Conservation (phyloP, 139 green algal genomes). For the Chlamydomonas eustigma region DNA sequence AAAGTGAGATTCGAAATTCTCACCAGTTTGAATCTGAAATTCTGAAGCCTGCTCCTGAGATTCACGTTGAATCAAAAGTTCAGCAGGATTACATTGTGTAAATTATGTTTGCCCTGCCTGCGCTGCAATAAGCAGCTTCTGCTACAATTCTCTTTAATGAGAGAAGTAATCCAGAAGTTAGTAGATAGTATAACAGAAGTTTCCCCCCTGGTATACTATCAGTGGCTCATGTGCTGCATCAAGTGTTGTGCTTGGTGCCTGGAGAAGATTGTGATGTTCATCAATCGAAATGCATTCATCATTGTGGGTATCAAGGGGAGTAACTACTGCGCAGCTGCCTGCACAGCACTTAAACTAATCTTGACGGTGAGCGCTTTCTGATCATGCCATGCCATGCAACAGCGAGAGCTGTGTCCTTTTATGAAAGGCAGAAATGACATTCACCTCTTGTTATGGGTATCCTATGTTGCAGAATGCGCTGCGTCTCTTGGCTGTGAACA, state of each 20-base stretch:
- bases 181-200: too few relatives aligned
- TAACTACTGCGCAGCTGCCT: constrained; percentile 51
- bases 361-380: constrained; percentile 17
- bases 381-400: background rate
- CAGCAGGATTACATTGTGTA: too few relatives aligned
- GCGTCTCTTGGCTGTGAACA: constrained; percentile 67
- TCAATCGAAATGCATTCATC: constrained; percentile 88
- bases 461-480: constrained; percentile 61
- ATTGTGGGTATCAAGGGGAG: constrained; percentile 59
- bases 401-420: background rate
- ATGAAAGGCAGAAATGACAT: background rate
- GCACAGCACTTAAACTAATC: constrained; percentile 48
- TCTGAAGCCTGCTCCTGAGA: too few relatives aligned
- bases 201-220: background rate
- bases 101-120: too few relatives aligned
- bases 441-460: background rate
- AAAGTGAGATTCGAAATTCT: background rate
- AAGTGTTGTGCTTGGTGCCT: constrained; percentile 70
- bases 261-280: constrained; percentile 83
- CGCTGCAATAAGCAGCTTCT: too few relatives aligned
- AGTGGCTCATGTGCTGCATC: constrained; percentile 70
- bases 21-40: too few relatives aligned
- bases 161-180: too few relatives aligned
- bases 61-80: too few relatives aligned
- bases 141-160: too few relatives aligned